A percentile compares a stretch with the other conserved stretches of the same genome.
These are phyloP conservation scores for Lophium mytilinum DNA, from an alignment of 495 filamentous ascomycete genomes.

Conservation along the genomic window DNA sequence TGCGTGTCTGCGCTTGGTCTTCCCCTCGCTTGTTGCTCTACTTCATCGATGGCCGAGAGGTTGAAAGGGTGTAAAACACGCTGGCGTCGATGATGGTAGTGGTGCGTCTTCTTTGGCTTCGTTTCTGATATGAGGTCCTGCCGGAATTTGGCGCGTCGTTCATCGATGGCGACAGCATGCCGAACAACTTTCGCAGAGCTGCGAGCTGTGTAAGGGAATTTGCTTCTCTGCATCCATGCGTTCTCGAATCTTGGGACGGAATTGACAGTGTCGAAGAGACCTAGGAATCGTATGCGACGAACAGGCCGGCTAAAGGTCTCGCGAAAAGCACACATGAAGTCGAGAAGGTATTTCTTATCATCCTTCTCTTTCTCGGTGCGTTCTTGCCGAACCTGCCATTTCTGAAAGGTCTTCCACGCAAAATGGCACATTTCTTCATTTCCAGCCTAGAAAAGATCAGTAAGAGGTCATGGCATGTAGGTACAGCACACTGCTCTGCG, in stretches of 20 bases:
- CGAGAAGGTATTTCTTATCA: conserved; percentile 58
- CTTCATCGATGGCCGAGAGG: not conserved
- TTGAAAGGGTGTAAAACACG: conserved; percentile 25
- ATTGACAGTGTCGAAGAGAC: conserved; percentile 72
- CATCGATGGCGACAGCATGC: conserved; percentile 32
- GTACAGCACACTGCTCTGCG: too few species aligned
- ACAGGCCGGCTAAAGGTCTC: conserved; percentile 79
- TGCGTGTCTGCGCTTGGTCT: not conserved
- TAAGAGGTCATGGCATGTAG: too few species aligned
- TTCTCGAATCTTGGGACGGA: conserved; percentile 74
- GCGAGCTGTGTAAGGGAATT: conserved; percentile 74
- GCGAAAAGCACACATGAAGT: conserved; percentile 74
- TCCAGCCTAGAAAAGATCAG: conserved; percentile 38
- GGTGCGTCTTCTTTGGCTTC: conserved; percentile 31
- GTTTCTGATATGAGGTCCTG: conserved; percentile 65
- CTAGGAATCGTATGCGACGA: conserved; percentile 60
- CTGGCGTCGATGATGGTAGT: conserved; percentile 37
- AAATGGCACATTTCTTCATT: conserved; percentile 83
- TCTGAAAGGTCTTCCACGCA: conserved; percentile 81
- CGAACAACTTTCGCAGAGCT: conserved; percentile 59
- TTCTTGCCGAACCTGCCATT: conserved; percentile 66
- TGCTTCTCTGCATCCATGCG: conserved; percentile 76
- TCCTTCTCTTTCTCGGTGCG: conserved; percentile 47
- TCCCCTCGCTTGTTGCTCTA: conserved; percentile 1
- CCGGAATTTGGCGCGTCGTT: conserved; percentile 43